phyloP scores from a whole-genome alignment of 805 yeast species.

The Kazachstania africana region DNA sequence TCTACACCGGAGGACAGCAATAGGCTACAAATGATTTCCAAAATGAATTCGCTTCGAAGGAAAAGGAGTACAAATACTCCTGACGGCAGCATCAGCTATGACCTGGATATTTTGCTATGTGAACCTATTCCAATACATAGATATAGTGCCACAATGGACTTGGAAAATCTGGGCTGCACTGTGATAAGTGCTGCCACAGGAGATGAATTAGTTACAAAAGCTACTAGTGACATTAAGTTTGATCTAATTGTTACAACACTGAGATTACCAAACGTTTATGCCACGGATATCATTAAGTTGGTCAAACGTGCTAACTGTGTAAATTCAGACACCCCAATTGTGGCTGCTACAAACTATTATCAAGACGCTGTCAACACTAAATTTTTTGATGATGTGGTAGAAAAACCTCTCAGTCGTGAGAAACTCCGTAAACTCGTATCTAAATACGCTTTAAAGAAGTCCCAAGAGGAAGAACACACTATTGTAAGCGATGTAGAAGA shows the following conservation, averaged over 20 bases:
- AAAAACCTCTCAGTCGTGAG: constrained; percentile 44
- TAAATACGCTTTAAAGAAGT: constrained; percentile 22
- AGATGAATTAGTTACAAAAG: constrained; percentile 70
- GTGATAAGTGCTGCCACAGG: constrained; percentile 71
- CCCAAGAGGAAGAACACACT: constrained; percentile 23
- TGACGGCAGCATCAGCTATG: constrained; percentile 13
- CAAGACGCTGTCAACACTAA: constrained; percentile 48
- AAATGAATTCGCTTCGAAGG: constrained; percentile 16
- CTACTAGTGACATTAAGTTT: constrained; percentile 73
- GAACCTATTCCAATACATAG: constrained; percentile 80
- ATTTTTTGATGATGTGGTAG: constrained; percentile 56
- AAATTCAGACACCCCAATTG: constrained; percentile 67
- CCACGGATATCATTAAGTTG: constrained; percentile 66
- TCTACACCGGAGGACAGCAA: constrained; percentile 15
- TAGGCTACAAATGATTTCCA: constrained; percentile 18
- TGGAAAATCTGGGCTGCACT: constrained; percentile 64
- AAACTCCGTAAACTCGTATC: constrained; percentile 19
- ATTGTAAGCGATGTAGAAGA: constrained; percentile 23
- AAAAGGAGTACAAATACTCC: constrained; percentile 22
- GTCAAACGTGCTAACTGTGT: constrained; percentile 63
- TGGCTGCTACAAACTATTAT: constrained; percentile 62
- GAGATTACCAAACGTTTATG: constrained; percentile 53
- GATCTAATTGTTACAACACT: constrained; percentile 74
- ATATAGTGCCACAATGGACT: constrained; percentile 47
- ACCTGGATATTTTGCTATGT: constrained; percentile 63